phyloP scores from a whole-genome alignment of 441 rosid species.

The Corymbia citriodora region DNA sequence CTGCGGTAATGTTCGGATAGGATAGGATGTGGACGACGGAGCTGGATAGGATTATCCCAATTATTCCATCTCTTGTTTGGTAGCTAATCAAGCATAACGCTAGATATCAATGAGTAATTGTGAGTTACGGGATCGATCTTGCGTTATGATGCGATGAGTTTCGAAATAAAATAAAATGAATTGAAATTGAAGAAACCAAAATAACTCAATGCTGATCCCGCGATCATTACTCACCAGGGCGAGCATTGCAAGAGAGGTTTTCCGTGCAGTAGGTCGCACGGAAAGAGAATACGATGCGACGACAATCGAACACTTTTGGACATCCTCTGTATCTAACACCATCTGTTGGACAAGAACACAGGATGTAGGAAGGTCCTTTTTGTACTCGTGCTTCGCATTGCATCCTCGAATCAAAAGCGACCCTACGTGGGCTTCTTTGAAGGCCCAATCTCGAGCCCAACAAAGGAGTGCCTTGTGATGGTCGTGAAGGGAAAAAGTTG shows the following conservation, averaged over 20 bases:
- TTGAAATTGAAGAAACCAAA: neutral
- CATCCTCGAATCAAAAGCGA: neutral
- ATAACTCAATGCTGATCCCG: neutral
- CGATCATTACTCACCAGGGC: too few species aligned
- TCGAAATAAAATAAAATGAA: too few species aligned
- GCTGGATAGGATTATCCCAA: neutral
- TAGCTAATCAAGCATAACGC: neutral
- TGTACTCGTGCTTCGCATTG: neutral
- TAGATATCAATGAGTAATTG: neutral
- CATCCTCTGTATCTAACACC: neutral
- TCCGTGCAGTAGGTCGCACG: too few species aligned
- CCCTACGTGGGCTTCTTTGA: neutral
- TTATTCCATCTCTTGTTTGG: neutral
- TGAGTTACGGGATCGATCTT: neutral
- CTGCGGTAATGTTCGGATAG: neutral
- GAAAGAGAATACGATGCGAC: too few species aligned
- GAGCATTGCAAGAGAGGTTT: fast-evolving
- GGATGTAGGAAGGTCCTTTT: neutral
- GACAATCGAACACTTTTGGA: too few species aligned
- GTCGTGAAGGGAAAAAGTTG: neutral
- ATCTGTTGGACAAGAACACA: neutral
- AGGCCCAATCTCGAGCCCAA: neutral
- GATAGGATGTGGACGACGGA: neutral
- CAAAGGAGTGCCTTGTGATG: neutral
- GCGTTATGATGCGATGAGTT: neutral